phyloP scores from a whole-genome alignment of 2,329 filamentous ascomycete species.

The Fusarium dlaminii region DNA sequence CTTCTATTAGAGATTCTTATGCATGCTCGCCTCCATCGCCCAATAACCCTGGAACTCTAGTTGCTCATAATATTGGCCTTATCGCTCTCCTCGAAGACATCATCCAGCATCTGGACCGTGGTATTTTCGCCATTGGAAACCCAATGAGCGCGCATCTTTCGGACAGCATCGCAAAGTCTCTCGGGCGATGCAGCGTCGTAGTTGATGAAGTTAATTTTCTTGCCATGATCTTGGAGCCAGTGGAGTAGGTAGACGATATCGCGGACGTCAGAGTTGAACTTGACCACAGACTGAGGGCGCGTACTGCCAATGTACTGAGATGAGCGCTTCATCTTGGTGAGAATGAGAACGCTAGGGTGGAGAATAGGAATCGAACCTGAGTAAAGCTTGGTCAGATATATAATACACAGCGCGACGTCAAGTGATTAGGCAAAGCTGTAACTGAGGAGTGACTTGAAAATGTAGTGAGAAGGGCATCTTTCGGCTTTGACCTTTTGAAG shows the following conservation, averaged over 20 bases:
- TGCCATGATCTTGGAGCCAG: not conserved
- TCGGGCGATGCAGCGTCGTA: not conserved
- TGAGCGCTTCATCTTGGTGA: not conserved
- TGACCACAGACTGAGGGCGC: not conserved
- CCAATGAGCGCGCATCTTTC: not conserved
- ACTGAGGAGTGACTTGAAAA: no score
- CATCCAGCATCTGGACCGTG: not conserved
- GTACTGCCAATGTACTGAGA: not conserved
- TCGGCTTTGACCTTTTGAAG: no score
- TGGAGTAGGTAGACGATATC: not conserved
- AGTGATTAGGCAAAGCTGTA: not conserved
- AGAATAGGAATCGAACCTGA: not conserved
- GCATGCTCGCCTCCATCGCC: no score
- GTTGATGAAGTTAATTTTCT: not conserved
- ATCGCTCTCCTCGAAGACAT: not conserved
- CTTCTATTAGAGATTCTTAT: no score
- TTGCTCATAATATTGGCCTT: not conserved
- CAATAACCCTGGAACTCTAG: not conserved
- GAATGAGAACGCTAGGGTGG: not conserved
- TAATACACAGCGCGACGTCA: accelerated
- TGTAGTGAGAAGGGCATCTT: no score
- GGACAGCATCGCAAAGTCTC: not conserved
- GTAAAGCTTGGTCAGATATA: not conserved
- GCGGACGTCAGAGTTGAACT: not conserved
- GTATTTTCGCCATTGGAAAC: accelerated